These are phyloP conservation scores for Ashbya aceris DNA, from an alignment of 1,139 yeast genomes.

Conservation along the genomic window DNA sequence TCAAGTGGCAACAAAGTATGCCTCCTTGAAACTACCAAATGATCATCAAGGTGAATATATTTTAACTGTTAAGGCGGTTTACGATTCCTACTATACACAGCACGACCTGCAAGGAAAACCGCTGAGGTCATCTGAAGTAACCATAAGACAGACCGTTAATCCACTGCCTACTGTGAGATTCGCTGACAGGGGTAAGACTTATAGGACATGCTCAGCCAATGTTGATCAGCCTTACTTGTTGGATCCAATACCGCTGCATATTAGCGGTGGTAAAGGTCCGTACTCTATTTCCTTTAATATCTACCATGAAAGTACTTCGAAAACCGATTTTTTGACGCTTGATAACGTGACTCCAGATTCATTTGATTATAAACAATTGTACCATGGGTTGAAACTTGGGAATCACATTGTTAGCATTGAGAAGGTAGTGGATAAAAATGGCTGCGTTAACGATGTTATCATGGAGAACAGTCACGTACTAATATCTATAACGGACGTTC, in stretches of 20 bases:
- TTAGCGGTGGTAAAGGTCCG: conserved; percentile 54
- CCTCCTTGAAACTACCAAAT: conserved; percentile 37
- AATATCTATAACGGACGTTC: conserved; percentile 65
- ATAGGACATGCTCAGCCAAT: conserved; percentile 51
- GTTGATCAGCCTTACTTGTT: conserved; percentile 31
- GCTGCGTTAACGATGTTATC: conserved; percentile 48
- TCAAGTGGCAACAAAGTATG: conserved; percentile 44
- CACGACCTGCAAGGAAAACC: conserved; percentile 31
- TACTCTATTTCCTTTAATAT: conserved; percentile 46
- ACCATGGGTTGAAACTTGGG: conserved; percentile 41
- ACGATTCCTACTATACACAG: conserved; percentile 56
- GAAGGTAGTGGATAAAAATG: conserved; percentile 57
- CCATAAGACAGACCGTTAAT: conserved; percentile 50
- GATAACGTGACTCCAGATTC: conserved; percentile 30
- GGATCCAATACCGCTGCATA: conserved; percentile 46
- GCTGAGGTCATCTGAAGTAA: conserved; percentile 32
- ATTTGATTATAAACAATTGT: conserved; percentile 33
- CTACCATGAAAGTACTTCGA: conserved; percentile 45
- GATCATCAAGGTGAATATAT: conserved; percentile 47
- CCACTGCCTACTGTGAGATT: conserved; percentile 53
- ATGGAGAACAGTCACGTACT: conserved; percentile 30
- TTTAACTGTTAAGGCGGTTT: conserved; percentile 52
- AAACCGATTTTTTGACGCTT: conserved; percentile 33
- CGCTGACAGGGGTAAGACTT: conserved; percentile 37
- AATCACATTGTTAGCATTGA: conserved; percentile 50